Percentiles rank a stretch among this genome's conserved stretches.
Conservation (phyloP, 768 basidiomycete species). For the Royoungia palumana region DNA sequence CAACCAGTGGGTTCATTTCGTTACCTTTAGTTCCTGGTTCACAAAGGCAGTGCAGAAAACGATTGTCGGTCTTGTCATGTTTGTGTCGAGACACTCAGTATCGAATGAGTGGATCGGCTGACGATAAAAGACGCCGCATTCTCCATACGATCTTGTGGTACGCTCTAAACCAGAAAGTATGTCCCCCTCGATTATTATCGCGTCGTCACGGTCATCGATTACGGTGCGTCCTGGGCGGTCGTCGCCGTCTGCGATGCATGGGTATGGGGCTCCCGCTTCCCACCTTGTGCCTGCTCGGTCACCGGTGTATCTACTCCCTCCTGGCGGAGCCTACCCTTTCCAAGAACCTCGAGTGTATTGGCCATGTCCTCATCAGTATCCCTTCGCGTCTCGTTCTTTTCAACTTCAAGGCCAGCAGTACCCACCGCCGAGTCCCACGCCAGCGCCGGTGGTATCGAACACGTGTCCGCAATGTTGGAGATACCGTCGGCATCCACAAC, state of each 20-base stretch:
- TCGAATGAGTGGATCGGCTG: not conserved
- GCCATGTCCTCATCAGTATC: not conserved
- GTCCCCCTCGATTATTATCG: not conserved
- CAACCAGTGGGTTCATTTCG: too few species aligned
- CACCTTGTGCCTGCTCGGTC: not conserved
- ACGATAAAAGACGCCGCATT: not conserved
- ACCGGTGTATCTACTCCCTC: not conserved
- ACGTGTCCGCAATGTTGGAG: constrained; percentile 19
- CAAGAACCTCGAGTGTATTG: not conserved
- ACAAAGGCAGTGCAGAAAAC: too few species aligned
- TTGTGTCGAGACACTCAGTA: too few species aligned
- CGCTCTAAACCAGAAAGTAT: not conserved
- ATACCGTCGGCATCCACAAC: constrained; percentile 11
- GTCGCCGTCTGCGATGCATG: too few species aligned
- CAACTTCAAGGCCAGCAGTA: not conserved
- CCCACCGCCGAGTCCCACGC: not conserved
- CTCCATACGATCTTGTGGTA: not conserved
- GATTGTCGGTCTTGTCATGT: too few species aligned
- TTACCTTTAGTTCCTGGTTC: too few species aligned
- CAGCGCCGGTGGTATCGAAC: not conserved
- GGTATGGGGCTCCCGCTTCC: too few species aligned
- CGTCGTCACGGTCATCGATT: not conserved
- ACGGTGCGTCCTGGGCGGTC: not conserved
- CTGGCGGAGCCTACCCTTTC: too few species aligned
- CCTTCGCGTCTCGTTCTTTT: not conserved